Evolutionary conservation across 2,329 filamentous ascomycete species (phyloP).

Genomic region (Pyricularia sp.): DNA sequence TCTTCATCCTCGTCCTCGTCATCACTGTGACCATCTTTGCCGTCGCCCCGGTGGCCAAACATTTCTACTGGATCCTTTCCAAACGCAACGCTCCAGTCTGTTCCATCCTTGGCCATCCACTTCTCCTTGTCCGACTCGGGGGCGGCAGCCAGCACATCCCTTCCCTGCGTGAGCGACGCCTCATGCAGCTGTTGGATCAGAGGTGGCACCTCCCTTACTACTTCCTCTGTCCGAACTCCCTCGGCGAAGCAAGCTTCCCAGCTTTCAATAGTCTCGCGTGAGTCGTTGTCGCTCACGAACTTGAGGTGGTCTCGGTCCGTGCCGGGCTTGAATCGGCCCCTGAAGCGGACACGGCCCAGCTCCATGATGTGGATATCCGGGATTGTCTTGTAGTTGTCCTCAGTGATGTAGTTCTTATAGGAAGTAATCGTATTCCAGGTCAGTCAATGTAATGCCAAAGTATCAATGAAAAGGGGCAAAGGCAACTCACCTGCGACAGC

Average conservation of each 20-base stretch:
- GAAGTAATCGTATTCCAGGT: not conserved
- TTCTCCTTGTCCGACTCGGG: conserved; percentile 58
- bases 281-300: conserved; percentile 78
- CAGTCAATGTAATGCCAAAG: not conserved
- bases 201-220: conserved; percentile 61
- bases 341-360: conserved; percentile 70
- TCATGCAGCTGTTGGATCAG: conserved; percentile 67
- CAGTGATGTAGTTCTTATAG: conserved; percentile 67
- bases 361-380: conserved; percentile 68
- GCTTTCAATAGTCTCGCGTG: conserved; percentile 82
- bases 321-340: conserved; percentile 73
- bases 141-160: conserved; percentile 66
- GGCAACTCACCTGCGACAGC: conserved; percentile 46
- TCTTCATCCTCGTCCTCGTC: conserved; percentile 23
- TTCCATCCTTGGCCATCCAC: conserved; percentile 69
- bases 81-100: conserved; percentile 80
- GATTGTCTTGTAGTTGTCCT: conserved; percentile 55
- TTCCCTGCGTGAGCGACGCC: conserved; percentile 61
- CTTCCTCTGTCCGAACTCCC: conserved; percentile 61
- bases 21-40: conserved; percentile 24
- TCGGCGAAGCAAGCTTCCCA: conserved; percentile 89
- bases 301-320: conserved; percentile 74
- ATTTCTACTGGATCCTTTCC: conserved; percentile 55
- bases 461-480: not conserved
- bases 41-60: conserved; percentile 20